These are phyloP conservation scores for Solanum sejunctum DNA, from an alignment of 257 asterid species.

Conservation along the genomic window DNA sequence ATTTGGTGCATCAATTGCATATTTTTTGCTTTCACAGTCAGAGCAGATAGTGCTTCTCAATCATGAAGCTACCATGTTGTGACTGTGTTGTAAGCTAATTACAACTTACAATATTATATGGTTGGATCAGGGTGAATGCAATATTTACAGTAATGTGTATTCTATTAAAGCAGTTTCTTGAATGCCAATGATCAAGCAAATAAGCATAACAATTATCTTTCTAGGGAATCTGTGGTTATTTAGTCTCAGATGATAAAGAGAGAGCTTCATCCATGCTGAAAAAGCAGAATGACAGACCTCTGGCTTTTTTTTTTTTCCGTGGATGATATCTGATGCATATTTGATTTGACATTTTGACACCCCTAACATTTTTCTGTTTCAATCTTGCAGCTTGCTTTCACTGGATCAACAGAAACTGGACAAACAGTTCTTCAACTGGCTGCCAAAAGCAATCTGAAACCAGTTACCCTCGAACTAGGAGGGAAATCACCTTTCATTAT, in stretches of 20 bases:
- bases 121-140: background rate
- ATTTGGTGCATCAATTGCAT: background rate
- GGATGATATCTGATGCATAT: background rate
- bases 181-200: background rate
- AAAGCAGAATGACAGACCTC: background rate
- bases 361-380: background rate
- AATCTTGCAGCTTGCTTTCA: conserved; percentile 58
- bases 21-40: background rate
- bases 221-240: background rate
- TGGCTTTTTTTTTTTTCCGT: background rate
- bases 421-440: conserved; percentile 47
- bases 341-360: background rate
- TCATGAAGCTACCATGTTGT: background rate
- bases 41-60: background rate
- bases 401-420: conserved; percentile 73
- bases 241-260: background rate
- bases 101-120: background rate
- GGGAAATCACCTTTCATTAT: conserved; percentile 76
- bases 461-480: conserved; percentile 75
- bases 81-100: background rate
- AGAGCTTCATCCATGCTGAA: background rate
- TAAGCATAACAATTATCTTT: background rate
- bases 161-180: background rate
- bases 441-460: conserved; percentile 63
- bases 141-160: background rate